These are phyloP conservation scores for Stramenopiles sp. DNA, from an alignment of 352 stramenopile genomes.

Conservation along the genomic window DNA sequence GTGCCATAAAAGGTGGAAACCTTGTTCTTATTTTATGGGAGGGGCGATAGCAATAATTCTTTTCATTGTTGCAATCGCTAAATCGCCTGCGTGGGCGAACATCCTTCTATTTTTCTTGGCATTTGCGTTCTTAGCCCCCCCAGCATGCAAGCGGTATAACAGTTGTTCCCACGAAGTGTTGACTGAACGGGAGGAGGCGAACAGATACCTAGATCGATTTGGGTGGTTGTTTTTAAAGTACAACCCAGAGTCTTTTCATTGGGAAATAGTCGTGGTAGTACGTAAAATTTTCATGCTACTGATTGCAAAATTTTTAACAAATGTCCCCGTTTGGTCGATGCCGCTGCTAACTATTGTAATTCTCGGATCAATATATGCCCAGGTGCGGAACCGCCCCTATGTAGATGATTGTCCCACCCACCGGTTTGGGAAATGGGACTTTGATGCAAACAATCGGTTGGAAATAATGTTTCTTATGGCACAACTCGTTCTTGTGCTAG, in stretches of 20 bases:
- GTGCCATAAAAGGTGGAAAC: too few relatives aligned
- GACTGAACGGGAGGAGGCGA: neutral
- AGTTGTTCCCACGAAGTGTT: neutral
- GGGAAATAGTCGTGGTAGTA: neutral
- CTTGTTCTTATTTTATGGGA: too few relatives aligned
- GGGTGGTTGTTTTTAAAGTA: neutral
- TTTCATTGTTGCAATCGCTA: too few relatives aligned
- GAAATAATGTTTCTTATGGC: neutral
- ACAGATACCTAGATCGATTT: neutral
- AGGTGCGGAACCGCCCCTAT: neutral
- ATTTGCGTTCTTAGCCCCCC: neutral
- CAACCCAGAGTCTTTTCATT: neutral
- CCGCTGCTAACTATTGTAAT: neutral
- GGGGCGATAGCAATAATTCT: too few relatives aligned
- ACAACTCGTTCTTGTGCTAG: neutral
- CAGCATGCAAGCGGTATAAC: neutral
- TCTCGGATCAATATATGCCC: neutral
- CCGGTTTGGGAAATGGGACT: neutral
- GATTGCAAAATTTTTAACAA: neutral
- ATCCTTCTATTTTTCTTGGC: too few relatives aligned
- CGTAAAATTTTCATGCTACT: neutral
- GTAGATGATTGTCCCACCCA: neutral
- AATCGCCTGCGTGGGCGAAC: too few relatives aligned
- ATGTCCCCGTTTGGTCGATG: neutral
- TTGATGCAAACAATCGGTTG: neutral